Conservation (phyloP, 2,329 filamentous ascomycete species). For the Fusarium pseudograminearum region DNA sequence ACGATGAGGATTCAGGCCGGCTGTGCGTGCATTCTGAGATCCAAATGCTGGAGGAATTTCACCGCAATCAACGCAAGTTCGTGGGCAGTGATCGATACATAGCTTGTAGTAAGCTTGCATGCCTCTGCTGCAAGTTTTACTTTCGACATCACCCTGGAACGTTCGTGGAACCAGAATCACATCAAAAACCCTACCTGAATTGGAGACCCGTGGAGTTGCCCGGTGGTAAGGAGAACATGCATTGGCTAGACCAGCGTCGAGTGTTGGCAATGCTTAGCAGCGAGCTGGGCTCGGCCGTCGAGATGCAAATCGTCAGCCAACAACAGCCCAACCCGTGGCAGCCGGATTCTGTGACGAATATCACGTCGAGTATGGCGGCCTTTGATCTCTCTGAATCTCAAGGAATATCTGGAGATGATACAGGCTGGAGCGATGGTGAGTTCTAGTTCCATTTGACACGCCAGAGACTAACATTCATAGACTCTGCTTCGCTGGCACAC, state of each 20-base stretch:
- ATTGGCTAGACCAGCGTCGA: constrained; percentile 24
- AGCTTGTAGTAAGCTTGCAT: constrained; percentile 65
- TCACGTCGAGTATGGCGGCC: constrained; percentile 9
- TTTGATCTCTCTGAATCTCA: constrained; percentile 10
- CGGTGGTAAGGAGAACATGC: constrained; percentile 8
- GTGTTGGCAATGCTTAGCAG: constrained; percentile 16
- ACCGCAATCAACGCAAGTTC: constrained; percentile 50
- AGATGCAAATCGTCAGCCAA: constrained; percentile 12
- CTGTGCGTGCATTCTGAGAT: constrained; percentile 43
- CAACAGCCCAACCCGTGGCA: constrained; percentile 11
- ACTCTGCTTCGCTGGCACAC: constrained; percentile 20
- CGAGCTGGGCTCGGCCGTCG: constrained; percentile 19
- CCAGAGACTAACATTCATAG: not conserved
- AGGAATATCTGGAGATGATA: not conserved
- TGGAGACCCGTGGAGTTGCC: constrained; percentile 52
- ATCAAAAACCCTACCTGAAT: constrained; percentile 56
- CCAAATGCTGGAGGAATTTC: constrained; percentile 60
- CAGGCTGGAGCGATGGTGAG: constrained; percentile 11
- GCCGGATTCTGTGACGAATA: constrained; percentile 34
- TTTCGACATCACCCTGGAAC: constrained; percentile 55
- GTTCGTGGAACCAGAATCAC: constrained; percentile 51
- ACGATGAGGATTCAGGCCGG: constrained; percentile 33
- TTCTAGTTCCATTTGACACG: not conserved
- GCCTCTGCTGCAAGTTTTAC: constrained; percentile 62
- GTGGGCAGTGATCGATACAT: constrained; percentile 58